Conservation (phyloP, 768 basidiomycete genomes). For the Rickenella mellea region DNA sequence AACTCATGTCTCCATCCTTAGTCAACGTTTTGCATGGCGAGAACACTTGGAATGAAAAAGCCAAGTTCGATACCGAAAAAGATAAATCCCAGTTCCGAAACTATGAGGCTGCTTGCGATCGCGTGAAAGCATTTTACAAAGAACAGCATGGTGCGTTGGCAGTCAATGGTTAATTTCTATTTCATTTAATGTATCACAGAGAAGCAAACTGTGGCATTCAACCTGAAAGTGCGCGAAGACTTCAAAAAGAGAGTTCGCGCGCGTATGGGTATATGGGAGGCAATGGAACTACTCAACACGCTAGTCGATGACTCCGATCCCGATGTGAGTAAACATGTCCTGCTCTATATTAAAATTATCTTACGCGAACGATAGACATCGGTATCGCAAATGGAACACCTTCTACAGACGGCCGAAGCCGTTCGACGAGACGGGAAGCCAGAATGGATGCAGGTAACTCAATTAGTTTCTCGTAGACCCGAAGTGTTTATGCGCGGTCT, state of each 20-base stretch:
- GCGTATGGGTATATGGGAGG: constrained; percentile 81
- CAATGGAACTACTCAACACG: constrained; percentile 80
- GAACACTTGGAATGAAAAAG: constrained; percentile 2
- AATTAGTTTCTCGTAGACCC: not conserved
- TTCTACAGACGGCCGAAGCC: constrained; percentile 87
- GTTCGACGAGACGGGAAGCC: constrained; percentile 80
- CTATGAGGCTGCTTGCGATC: constrained; percentile 10
- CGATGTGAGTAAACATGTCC: constrained; percentile 38
- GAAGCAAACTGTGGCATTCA: constrained; percentile 84
- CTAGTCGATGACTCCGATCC: constrained; percentile 89
- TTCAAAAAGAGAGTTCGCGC: constrained; percentile 60
- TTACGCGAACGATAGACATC: constrained; percentile 37
- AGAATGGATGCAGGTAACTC: constrained; percentile 75
- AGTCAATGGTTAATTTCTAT: not conserved
- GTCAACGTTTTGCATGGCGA: constrained; percentile 10
- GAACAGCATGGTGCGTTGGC: constrained; percentile 8
- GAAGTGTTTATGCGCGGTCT: constrained; percentile 15
- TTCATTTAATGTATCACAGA: constrained; percentile 33
- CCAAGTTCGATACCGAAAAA: constrained; percentile 4
- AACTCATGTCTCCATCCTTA: not conserved
- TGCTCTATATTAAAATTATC: not conserved
- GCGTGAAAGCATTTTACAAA: constrained; percentile 11
- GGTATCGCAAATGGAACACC: constrained; percentile 81
- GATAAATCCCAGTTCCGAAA: constrained; percentile 12
- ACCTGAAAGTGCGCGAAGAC: constrained; percentile 66